Evolutionary conservation across 2,329 filamentous ascomycete species (phyloP).

Genomic region (Lachnellula hyalina): DNA sequence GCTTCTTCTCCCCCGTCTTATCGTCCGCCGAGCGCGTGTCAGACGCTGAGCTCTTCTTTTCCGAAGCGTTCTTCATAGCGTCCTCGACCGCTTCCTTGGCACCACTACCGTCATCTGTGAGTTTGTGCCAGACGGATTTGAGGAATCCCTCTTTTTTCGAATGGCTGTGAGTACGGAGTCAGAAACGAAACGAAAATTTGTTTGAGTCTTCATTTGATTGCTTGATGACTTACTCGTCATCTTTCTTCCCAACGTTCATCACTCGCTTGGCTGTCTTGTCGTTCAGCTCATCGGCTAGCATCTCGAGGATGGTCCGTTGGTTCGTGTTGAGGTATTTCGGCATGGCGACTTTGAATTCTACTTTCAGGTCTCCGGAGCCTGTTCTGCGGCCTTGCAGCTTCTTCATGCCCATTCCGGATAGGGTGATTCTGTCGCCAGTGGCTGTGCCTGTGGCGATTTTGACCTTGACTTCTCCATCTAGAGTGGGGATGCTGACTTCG

Average conservation of each 20-base stretch:
- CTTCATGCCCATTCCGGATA: slow-evolving; percentile 92
- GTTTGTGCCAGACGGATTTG: slow-evolving; percentile 86
- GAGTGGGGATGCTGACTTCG: slow-evolving; percentile 81
- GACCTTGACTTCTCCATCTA: slow-evolving; percentile 85
- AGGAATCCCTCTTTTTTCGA: slow-evolving; percentile 78
- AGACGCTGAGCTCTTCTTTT: background rate
- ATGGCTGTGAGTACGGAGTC: slow-evolving; percentile 42
- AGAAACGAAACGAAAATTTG: background rate
- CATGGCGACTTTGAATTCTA: slow-evolving; percentile 94
- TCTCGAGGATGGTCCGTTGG: slow-evolving; percentile 88
- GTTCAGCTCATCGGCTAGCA: slow-evolving; percentile 92
- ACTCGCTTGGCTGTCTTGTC: slow-evolving; percentile 88
- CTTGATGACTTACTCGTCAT: slow-evolving; percentile 40
- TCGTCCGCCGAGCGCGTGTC: slow-evolving; percentile 14
- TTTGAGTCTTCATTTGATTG: background rate
- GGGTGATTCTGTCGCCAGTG: slow-evolving; percentile 85
- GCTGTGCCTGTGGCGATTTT: slow-evolving; percentile 87
- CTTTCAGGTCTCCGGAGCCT: slow-evolving; percentile 73
- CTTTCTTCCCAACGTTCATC: slow-evolving; percentile 66
- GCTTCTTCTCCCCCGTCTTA: slow-evolving; percentile 20
- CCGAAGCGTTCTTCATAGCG: slow-evolving; percentile 1
- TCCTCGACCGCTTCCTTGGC: slow-evolving; percentile 9
- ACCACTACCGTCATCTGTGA: slow-evolving; percentile 61
- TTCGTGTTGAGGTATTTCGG: slow-evolving; percentile 90
- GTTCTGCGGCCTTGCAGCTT: slow-evolving; percentile 64